phyloP scores from a whole-genome alignment of 2,329 filamentous ascomycete species.

The Niveomyces coronatus region DNA sequence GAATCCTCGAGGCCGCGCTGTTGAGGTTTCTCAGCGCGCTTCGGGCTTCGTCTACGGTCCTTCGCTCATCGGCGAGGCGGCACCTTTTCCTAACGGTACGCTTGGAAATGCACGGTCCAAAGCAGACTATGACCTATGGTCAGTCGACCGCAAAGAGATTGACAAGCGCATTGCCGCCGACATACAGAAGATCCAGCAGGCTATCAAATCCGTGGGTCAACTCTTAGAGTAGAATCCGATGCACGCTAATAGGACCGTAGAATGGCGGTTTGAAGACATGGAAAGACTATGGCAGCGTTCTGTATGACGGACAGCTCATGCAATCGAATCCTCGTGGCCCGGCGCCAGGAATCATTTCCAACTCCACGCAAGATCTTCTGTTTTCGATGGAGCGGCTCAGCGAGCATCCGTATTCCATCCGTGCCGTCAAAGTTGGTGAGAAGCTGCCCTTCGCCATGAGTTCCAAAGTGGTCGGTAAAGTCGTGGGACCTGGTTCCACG shows the following conservation, averaged over 20 bases:
- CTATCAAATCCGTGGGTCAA: conserved; percentile 7
- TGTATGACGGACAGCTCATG: conserved; percentile 33
- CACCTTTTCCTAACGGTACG: conserved; percentile 14
- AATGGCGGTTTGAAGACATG: conserved; percentile 19
- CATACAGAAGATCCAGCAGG: conserved; percentile 5
- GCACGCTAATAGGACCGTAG: conserved; percentile 1
- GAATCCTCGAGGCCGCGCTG: conserved; percentile 7
- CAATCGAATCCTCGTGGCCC: conserved; percentile 23
- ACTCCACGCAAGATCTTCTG: conserved; percentile 34
- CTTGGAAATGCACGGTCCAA: conserved; percentile 12
- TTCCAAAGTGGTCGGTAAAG: conserved; percentile 16
- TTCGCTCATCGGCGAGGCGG: conserved; percentile 14
- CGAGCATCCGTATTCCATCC: conserved; percentile 28
- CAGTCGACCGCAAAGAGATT: conserved; percentile 11
- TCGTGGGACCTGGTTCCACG: conserved; percentile 20
- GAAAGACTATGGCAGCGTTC: conserved; percentile 25
- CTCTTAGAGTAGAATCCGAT: too few relatives aligned
- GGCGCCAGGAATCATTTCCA: conserved; percentile 25
- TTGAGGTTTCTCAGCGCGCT: conserved; percentile 8
- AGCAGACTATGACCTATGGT: conserved; percentile 12
- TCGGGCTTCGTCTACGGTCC: conserved; percentile 12
- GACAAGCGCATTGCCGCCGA: conserved; percentile 9
- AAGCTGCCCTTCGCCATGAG: conserved; percentile 28
- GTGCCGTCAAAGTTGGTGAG: conserved; percentile 21
- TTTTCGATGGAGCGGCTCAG: conserved; percentile 39